Conservation (phyloP, 1,284 basidiomycete genomes). For the Cutaneotrichosporon curvatum region DNA sequence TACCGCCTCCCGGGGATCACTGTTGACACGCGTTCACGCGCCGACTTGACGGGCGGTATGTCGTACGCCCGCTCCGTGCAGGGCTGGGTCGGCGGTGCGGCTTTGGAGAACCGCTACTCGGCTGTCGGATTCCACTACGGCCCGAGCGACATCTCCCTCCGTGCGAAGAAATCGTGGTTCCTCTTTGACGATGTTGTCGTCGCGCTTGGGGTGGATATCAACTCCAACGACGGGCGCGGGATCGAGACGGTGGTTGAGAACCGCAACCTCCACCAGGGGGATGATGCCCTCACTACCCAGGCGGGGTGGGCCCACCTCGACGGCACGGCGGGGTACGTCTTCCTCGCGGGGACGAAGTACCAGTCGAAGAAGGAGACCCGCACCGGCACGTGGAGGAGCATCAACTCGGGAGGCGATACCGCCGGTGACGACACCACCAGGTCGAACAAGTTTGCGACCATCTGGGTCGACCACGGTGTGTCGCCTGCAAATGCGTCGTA, state of each 20-base stretch:
- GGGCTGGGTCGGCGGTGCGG: not conserved
- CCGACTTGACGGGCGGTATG: not conserved
- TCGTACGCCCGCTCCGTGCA: not conserved
- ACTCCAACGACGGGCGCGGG: not conserved
- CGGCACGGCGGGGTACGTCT: not conserved
- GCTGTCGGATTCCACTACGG: not conserved
- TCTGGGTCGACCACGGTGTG: not conserved
- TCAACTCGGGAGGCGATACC: not conserved
- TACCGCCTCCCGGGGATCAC: not conserved
- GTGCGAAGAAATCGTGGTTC: not conserved
- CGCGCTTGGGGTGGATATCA: not conserved
- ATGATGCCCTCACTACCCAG: not conserved
- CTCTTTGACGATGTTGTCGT: not conserved
- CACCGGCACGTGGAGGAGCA: not conserved
- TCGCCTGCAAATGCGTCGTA: not conserved
- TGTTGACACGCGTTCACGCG: not conserved
- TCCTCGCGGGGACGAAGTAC: not conserved
- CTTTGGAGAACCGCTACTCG: not conserved
- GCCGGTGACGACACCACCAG: not conserved
- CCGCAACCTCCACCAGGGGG: not conserved
- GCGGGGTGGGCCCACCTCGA: not conserved
- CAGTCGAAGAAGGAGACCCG: not conserved
- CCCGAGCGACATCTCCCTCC: not conserved
- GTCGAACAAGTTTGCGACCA: not conserved
- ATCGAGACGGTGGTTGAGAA: constrained; percentile 1